phyloP scores from a whole-genome alignment of 257 asterid species.

The Capsicum chinense region DNA sequence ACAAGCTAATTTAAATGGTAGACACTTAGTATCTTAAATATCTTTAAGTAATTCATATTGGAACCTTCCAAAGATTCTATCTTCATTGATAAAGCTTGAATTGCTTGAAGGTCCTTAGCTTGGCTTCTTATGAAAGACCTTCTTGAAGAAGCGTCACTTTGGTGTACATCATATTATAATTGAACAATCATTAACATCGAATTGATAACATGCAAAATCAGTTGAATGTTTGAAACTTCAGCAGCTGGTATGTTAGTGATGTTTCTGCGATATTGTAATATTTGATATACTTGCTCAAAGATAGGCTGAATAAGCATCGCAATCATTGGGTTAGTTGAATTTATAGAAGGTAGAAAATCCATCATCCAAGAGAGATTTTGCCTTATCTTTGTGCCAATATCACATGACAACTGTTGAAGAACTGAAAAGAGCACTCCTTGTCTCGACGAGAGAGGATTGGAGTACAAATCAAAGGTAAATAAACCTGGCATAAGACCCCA shows the following conservation, averaged over 20 bases:
- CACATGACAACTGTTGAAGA: slow-evolving; percentile 88
- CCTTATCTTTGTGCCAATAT: slow-evolving; percentile 61
- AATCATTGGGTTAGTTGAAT: slow-evolving; percentile 79
- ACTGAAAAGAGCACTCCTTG: slow-evolving; percentile 97
- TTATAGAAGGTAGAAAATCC: slow-evolving; percentile 71
- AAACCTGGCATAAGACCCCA: slow-evolving; percentile 56
- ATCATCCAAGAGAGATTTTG: slow-evolving; percentile 87
- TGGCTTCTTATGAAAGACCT: too few species aligned
- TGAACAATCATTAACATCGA: slow-evolving; percentile 81
- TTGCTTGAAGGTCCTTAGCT: too few species aligned
- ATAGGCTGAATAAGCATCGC: slow-evolving; percentile 79
- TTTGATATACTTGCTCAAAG: slow-evolving; percentile 94
- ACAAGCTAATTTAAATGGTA: too few species aligned
- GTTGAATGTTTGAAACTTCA: slow-evolving; percentile 70
- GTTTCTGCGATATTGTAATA: slow-evolving; percentile 70
- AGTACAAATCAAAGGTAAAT: slow-evolving; percentile 64
- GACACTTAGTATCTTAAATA: too few species aligned
- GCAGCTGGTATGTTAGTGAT: slow-evolving; percentile 52
- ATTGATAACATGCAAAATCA: slow-evolving; percentile 84
- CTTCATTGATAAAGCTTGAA: too few species aligned
- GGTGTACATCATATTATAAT: slow-evolving; percentile 36
- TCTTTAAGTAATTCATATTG: too few species aligned
- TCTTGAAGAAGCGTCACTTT: too few species aligned
- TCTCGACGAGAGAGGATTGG: slow-evolving; percentile 80
- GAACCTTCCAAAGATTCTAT: too few species aligned